Conservation (phyloP, 2,329 filamentous ascomycete species). For the Aspergillus caelatus region DNA sequence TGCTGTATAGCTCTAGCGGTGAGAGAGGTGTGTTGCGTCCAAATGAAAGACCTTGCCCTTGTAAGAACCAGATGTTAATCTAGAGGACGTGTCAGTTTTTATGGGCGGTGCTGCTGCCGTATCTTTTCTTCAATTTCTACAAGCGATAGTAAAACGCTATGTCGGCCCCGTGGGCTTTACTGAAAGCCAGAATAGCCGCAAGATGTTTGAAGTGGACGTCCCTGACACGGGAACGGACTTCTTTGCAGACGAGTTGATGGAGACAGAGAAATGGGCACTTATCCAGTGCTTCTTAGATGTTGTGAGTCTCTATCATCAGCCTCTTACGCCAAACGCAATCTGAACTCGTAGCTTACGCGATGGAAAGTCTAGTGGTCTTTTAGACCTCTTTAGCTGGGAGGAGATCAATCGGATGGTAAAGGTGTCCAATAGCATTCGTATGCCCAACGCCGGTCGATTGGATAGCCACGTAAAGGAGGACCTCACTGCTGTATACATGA, state of each 20-base stretch:
- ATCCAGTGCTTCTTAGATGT: constrained; percentile 1
- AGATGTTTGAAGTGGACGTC: not conserved
- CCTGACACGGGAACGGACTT: not conserved
- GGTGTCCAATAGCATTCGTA: not conserved
- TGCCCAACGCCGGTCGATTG: not conserved
- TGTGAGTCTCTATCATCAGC: not conserved
- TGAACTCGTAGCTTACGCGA: not conserved
- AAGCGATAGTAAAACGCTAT: constrained; percentile 4
- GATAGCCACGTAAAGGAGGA: not conserved
- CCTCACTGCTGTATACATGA: constrained; percentile 36
- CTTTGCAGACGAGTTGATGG: not conserved
- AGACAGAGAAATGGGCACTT: not conserved
- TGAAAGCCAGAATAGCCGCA: constrained; percentile 2
- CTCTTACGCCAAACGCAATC: not conserved
- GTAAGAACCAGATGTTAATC: not conserved
- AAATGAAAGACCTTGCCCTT: not conserved
- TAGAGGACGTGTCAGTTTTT: not conserved
- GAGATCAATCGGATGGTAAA: not conserved
- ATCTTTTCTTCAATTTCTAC: not conserved
- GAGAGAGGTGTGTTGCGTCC: not conserved
- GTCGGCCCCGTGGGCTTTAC: not conserved
- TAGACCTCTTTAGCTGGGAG: constrained; percentile 1
- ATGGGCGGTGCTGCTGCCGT: not conserved
- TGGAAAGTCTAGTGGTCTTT: not conserved
- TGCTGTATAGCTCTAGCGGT: constrained; percentile 4